Percentiles rank a stretch among this genome's conserved stretches.
phyloP scores from a whole-genome alignment of 1,284 basidiomycete genomes.

The Phellopilus nigrolimitatus region DNA sequence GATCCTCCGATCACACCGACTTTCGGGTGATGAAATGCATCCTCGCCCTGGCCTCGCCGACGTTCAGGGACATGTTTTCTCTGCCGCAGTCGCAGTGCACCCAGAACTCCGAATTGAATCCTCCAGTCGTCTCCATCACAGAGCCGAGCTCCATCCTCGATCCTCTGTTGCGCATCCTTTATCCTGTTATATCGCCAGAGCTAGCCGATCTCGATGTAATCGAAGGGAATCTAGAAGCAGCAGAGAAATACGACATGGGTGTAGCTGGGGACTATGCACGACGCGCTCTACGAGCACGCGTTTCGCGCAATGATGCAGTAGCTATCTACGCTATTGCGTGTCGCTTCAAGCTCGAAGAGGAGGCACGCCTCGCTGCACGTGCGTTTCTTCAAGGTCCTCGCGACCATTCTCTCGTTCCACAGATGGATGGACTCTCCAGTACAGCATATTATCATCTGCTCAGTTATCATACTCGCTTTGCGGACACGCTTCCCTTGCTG shows the following conservation, averaged over 20 bases:
- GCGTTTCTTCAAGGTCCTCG: no score
- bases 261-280: background rate
- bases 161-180: background rate
- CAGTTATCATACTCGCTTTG: no score
- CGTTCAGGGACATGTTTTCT: conserved; percentile 16
- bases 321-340: conserved; percentile 3
- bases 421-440: no score
- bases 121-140: background rate
- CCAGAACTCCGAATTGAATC: background rate
- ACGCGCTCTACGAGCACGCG: background rate
- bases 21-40: conserved; percentile 11
- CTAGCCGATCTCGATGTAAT: background rate
- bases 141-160: conserved; percentile 1
- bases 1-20: conserved; percentile 6
- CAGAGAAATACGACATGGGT: conserved; percentile 5
- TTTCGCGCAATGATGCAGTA: background rate
- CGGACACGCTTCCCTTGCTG: no score
- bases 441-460: no score
- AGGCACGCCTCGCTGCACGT: conserved; percentile 1
- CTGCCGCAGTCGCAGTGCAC: background rate
- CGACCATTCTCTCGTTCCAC: no score
- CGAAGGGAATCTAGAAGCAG: background rate
- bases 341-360: conserved; percentile 3
- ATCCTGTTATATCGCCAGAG: background rate
- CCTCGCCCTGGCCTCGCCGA: conserved; percentile 8